Percentiles rank a stretch among this genome's conserved stretches.
These are phyloP conservation scores for Penstemon eatonii DNA, from an alignment of 257 asterid genomes.

Conservation along the genomic window DNA sequence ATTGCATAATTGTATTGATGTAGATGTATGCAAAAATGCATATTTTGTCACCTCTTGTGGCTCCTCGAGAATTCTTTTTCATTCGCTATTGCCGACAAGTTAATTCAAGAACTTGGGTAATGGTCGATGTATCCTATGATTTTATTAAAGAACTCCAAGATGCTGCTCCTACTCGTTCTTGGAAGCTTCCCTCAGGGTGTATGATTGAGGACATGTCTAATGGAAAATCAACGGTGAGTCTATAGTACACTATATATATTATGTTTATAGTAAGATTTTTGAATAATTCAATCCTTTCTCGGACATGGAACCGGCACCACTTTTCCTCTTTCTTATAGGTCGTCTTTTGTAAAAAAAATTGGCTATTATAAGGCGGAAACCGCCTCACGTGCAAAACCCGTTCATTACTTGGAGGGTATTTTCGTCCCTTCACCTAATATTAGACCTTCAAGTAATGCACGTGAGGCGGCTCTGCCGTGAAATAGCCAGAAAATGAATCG, in stretches of 20 bases:
- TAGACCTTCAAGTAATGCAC: too few species aligned
- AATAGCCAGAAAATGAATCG: too few species aligned
- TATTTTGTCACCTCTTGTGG: conserved; percentile 67
- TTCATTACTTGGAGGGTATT: too few species aligned
- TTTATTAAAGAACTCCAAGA: conserved; percentile 39
- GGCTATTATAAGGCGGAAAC: too few species aligned
- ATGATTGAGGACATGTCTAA: conserved; percentile 51
- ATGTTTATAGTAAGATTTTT: too few species aligned
- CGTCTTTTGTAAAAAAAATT: too few species aligned
- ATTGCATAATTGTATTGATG: not conserved
- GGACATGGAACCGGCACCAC: too few species aligned
- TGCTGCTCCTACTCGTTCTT: conserved; percentile 37
- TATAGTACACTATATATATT: not conserved
- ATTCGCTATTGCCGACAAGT: conserved; percentile 58
- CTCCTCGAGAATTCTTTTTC: conserved; percentile 62
- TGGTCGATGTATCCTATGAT: conserved; percentile 60
- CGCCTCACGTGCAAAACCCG: too few species aligned
- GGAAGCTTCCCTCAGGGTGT: conserved; percentile 82
- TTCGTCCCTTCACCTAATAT: too few species aligned
- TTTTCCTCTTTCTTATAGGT: too few species aligned
- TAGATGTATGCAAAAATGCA: conserved; percentile 70
- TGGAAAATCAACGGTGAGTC: conserved; percentile 58
- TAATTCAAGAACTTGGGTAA: conserved; percentile 50
- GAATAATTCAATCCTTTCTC: too few species aligned
- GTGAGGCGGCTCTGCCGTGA: too few species aligned